These are phyloP conservation scores for Fomitopsis schrenkii DNA, from an alignment of 1,284 basidiomycete genomes.

Conservation along the genomic window DNA sequence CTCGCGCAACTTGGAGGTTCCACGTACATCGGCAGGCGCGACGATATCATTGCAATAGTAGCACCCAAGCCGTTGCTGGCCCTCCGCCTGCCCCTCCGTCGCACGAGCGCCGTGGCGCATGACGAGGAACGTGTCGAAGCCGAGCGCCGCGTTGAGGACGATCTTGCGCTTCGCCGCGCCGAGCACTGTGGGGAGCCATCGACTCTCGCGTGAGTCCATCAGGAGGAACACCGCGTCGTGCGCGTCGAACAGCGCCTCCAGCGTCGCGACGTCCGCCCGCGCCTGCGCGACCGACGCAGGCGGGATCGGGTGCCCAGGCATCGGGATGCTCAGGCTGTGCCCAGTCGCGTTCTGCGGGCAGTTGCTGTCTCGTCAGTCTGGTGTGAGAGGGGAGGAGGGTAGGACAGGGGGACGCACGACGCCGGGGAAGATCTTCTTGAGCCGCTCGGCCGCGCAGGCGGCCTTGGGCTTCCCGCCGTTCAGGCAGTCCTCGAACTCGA, in stretches of 20 bases:
- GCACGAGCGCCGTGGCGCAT: conserved; percentile 89
- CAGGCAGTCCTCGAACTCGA: conserved; percentile 94
- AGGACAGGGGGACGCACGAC: conserved; percentile 53
- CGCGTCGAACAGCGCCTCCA: conserved; percentile 76
- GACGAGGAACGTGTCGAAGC: conserved; percentile 95
- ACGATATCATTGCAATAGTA: conserved; percentile 99
- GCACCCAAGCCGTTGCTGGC: conserved; percentile 65
- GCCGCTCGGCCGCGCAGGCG: conserved; percentile 80
- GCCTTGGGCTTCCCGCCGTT: conserved; percentile 94
- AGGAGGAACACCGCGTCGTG: conserved; percentile 92
- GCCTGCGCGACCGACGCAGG: conserved; percentile 51
- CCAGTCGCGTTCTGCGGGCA: conserved; percentile 69
- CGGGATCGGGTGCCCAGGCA: conserved; percentile 95
- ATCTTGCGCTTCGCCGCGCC: conserved; percentile 85
- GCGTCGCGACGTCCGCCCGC: conserved; percentile 61
- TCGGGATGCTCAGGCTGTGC: conserved; percentile 80
- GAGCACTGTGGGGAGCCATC: conserved; percentile 93
- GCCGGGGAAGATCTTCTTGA: conserved; percentile 91
- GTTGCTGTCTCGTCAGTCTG: not conserved
- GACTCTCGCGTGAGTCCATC: conserved; percentile 97
- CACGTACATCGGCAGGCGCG: conserved; percentile 86
- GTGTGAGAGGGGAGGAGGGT: not conserved
- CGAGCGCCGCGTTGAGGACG: conserved; percentile 92
- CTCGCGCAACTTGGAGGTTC: not conserved
- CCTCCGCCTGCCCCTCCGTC: conserved; percentile 31